A percentile compares a stretch with the other conserved stretches of the same genome.
Evolutionary conservation across 2,329 filamentous ascomycete genomes (phyloP).

Genomic region (Calonectria hongkongensis): DNA sequence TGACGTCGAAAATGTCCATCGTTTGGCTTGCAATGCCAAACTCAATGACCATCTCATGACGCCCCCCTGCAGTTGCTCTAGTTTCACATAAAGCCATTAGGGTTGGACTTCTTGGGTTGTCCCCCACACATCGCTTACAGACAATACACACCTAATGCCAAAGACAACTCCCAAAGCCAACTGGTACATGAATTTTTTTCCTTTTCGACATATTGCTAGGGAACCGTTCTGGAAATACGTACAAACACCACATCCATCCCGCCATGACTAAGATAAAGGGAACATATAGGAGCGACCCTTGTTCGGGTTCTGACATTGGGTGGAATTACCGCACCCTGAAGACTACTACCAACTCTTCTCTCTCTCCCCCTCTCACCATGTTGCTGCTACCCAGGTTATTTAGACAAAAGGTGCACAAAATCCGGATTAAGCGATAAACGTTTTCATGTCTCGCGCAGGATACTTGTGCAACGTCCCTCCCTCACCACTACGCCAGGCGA

Average conservation of each 20-base stretch:
- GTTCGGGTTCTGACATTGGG: constrained; percentile 13
- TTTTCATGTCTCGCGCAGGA: constrained; percentile 23
- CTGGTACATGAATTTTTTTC: constrained; percentile 20
- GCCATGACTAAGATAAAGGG: constrained; percentile 36
- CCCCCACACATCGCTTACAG: neutral
- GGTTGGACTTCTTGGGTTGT: neutral
- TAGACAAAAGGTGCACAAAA: constrained; percentile 37
- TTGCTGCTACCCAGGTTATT: constrained; percentile 27
- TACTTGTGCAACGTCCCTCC: constrained; percentile 12
- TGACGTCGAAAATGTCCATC: constrained; percentile 2
- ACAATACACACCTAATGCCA: neutral
- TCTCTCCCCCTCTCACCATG: neutral
- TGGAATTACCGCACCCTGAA: constrained; percentile 28
- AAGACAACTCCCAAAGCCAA: constrained; percentile 19
- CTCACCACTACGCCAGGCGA: constrained; percentile 8
- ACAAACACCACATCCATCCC: constrained; percentile 37
- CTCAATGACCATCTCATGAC: constrained; percentile 21
- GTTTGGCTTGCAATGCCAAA: constrained; percentile 11
- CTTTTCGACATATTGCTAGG: constrained; percentile 31
- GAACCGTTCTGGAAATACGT: constrained; percentile 39
- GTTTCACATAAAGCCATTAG: neutral
- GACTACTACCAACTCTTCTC: neutral
- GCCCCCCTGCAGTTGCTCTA: neutral
- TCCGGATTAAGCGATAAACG: constrained; percentile 31
- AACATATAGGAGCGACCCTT: constrained; percentile 34